Conservation (phyloP, 208 protist species). For the Trypanosoma congolense region DNA sequence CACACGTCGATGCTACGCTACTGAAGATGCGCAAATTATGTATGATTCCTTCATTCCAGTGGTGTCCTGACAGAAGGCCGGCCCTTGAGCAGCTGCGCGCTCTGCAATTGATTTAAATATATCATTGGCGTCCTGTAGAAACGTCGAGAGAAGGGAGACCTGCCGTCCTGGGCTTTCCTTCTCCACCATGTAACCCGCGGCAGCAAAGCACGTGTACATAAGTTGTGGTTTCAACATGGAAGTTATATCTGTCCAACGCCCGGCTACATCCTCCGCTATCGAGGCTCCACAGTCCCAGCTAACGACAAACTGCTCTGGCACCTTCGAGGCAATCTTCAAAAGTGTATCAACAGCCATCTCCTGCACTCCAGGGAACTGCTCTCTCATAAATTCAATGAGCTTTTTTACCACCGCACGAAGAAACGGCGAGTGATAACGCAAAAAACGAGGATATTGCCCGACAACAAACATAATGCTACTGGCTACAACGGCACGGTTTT, state of each 20-base stretch:
- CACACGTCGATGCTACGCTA: constrained; percentile 84
- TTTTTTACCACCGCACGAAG: constrained; percentile 98
- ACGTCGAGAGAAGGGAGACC: constrained; percentile 53
- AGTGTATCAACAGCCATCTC: constrained; percentile 99
- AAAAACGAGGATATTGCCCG: constrained; percentile 98
- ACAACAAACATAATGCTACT: constrained; percentile 99
- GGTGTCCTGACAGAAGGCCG: constrained; percentile 53
- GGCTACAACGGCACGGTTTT: constrained; percentile 98
- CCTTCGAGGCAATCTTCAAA: constrained; percentile 97
- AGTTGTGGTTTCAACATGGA: constrained; percentile 89
- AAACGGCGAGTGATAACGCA: constrained; percentile 97
- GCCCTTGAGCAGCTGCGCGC: constrained; percentile 34
- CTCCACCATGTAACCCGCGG: constrained; percentile 93
- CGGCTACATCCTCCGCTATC: constrained; percentile 93
- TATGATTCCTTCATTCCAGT: constrained; percentile 71
- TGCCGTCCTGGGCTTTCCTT: constrained; percentile 44
- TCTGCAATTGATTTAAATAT: constrained; percentile 66
- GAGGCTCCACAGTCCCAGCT: constrained; percentile 21
- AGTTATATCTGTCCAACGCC: constrained; percentile 83
- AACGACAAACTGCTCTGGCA: constrained; percentile 84
- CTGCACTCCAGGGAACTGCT: constrained; percentile 97
- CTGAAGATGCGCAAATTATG: constrained; percentile 95
- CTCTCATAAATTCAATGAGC: constrained; percentile 99
- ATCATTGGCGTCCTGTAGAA: constrained; percentile 91
- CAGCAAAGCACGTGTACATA: constrained; percentile 97